These are phyloP conservation scores for Sporothrix pallida DNA, from an alignment of 2,329 filamentous ascomycete genomes.

Conservation along the genomic window DNA sequence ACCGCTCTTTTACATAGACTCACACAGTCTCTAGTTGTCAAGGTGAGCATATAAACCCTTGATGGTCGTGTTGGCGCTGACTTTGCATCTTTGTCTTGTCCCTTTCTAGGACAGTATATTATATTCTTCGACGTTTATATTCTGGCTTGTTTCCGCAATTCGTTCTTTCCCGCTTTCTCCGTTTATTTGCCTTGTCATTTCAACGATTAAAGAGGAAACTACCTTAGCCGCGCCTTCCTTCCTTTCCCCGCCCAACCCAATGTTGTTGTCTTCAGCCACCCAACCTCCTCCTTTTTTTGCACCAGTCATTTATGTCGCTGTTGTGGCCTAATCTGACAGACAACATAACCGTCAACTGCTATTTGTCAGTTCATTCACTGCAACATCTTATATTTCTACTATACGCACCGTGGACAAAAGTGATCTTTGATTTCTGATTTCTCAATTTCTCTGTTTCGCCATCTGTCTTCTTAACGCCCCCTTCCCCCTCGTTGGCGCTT, in stretches of 20 bases:
- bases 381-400: background rate
- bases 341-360: background rate
- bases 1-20: background rate
- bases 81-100: background rate
- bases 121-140: background rate
- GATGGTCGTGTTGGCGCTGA: no score
- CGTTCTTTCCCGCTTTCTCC: constrained; percentile 2
- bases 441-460: background rate
- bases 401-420: background rate
- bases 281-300: constrained; percentile 19
- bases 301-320: background rate
- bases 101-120: background rate
- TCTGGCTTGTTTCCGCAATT: background rate
- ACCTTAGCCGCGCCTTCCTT: background rate
- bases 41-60: background rate
- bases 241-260: constrained; percentile 1
- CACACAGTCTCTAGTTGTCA: background rate
- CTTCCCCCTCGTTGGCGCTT: constrained; percentile 15
- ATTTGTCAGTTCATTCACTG: constrained; percentile 3
- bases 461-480: background rate
- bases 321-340: constrained; percentile 15
- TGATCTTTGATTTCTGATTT: background rate
- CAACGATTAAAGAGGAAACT: background rate
- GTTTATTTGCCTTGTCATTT: background rate
- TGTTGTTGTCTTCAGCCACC: constrained; percentile 5